These are phyloP conservation scores for Didymellaceae sp. DNA, from an alignment of 2,329 filamentous ascomycete genomes.

Conservation along the genomic window DNA sequence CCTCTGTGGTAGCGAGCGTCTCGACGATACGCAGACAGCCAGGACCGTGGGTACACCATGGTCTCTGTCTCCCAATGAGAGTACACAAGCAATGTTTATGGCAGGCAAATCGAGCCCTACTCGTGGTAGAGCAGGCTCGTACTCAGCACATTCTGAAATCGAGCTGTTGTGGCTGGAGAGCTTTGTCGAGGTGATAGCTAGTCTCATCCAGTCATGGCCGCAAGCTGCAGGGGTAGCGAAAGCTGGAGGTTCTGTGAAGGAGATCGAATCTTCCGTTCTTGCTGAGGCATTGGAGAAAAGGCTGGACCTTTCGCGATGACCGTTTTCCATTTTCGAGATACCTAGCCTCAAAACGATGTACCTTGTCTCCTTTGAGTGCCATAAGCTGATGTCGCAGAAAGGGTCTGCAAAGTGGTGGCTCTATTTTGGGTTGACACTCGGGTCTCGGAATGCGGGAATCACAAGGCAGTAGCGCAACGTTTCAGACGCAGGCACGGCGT, in stretches of 20 bases:
- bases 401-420: neutral
- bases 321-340: too few species aligned
- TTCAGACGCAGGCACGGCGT: conserved; percentile 4
- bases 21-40: neutral
- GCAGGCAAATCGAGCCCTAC: neutral
- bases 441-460: conserved; percentile 8
- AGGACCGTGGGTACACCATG: neutral
- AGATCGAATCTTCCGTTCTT: neutral
- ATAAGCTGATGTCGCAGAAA: neutral
- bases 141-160: neutral
- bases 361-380: too few species aligned
- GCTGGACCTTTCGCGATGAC: too few species aligned
- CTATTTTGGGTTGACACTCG: neutral
- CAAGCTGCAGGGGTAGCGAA: neutral
- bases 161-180: conserved; percentile 5
- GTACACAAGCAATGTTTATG: neutral
- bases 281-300: too few species aligned
- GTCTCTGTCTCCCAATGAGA: neutral
- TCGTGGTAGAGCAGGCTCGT: neutral
- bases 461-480: neutral
- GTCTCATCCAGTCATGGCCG: neutral
- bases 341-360: too few species aligned
- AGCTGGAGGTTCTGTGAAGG: neutral
- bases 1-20: neutral
- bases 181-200: conserved; percentile 2